Evolutionary conservation across 78 protist species (phyloP), one percentile per base, ranked within the genome.

Genomic region (Creolimax fragrantissima): DNA sequence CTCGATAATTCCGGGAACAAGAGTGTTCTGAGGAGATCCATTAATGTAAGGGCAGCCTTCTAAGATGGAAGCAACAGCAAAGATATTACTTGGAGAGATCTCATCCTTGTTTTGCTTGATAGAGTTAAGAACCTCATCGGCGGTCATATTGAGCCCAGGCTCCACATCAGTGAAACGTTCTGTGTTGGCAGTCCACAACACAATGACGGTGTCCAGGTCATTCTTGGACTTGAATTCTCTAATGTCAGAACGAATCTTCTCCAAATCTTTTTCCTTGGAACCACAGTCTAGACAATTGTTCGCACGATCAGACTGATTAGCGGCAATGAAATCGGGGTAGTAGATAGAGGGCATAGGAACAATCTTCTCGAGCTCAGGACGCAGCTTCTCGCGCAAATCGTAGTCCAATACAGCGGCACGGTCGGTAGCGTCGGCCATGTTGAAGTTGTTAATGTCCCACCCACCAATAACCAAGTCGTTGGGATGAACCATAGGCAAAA

Each of bases 111-210:
- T 91, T 43, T 84, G 37, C 39, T 43, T 93, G 42, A 97, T 92
- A 36, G 97, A 85, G 3, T 94, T 92, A 84, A 97, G 90, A 42
- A 99, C 93, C 85, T 97, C 95, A 47, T 92, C 98, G 36, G 95
- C 93, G 37, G 99, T 98, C 96, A 95, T 98, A 93, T 99, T 96
- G 90, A 97, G 81, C 47, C 99, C 99, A 37, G 94, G 95, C 7
- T 35, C 5, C 81, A 98, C 81, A 83, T 90, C 95, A n/a, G 96
- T 43, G 96, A 96, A 98, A 58, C 99, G 95, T 96, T 99, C 99
- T 5, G 99, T 99, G 95, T 96, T 99, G 88, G 99, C 99, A 7
- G 99, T 96, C 99, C 99, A 99, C 47, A 98, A 41, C 36, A 99
- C 97, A 36, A 97, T 58, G 11, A 98, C 97, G 91, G 86, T 92